Percentiles rank a stretch among this genome's conserved stretches.
phyloP scores from a whole-genome alignment of 148 eudicot species.

The Rhododendron simsii region DNA sequence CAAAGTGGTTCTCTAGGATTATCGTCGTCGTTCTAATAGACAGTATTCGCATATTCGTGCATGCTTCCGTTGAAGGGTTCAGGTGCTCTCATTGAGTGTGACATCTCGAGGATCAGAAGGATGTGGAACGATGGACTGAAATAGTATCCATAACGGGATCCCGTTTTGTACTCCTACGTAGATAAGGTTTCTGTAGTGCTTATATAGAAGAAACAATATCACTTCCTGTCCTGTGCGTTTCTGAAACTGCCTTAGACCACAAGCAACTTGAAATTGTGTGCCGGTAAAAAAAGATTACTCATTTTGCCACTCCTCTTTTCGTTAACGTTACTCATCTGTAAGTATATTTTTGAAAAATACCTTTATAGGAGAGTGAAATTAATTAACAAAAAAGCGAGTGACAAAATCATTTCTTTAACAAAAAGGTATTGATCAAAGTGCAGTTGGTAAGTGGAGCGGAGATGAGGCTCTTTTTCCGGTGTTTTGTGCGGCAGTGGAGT shows the following conservation, averaged over 20 bases:
- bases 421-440: too few relatives aligned
- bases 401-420: too few relatives aligned
- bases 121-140: background rate
- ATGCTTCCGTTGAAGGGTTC: conserved; percentile 83
- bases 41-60: conserved; percentile 88
- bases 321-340: too few relatives aligned
- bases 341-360: too few relatives aligned
- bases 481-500: too few relatives aligned
- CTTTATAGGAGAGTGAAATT: too few relatives aligned
- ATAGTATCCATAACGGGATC: conserved; percentile 8
- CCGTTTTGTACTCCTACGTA: conserved; percentile 47
- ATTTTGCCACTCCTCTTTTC: too few relatives aligned
- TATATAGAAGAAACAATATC: background rate
- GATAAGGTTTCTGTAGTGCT: background rate
- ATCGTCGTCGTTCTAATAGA: conserved; percentile 92
- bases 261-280: too few relatives aligned
- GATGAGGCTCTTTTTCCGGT: too few relatives aligned
- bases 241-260: background rate
- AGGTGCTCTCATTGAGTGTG: conserved; percentile 54
- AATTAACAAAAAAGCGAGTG: too few relatives aligned
- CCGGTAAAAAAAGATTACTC: too few relatives aligned
- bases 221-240: background rate
- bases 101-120: conserved; percentile 36
- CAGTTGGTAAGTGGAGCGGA: too few relatives aligned
- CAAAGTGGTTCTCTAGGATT: conserved; percentile 64